Conservation (phyloP, 2,329 filamentous ascomycete genomes). For the Thermothelomyces thermophilus region DNA sequence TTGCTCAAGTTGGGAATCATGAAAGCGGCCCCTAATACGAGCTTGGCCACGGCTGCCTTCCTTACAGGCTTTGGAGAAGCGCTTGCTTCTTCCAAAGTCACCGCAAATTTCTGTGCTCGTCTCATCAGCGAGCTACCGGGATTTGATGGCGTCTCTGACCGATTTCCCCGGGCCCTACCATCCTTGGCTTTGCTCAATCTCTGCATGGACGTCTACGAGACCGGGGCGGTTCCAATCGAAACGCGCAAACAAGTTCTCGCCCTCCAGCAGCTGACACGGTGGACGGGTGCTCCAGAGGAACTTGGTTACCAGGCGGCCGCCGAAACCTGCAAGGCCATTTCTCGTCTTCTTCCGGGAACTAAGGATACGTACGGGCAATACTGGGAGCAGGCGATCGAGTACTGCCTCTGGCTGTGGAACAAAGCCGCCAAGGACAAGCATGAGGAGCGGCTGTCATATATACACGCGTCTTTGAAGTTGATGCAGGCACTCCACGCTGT, state of each 20-base stretch:
- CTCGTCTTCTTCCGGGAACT: constrained; percentile 63
- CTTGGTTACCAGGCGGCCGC: constrained; percentile 40
- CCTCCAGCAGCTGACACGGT: constrained; percentile 68
- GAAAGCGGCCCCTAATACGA: constrained; percentile 40
- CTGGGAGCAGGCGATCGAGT: constrained; percentile 63
- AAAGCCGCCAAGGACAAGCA: constrained; percentile 36
- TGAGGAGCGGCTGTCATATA: constrained; percentile 51
- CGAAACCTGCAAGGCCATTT: constrained; percentile 50
- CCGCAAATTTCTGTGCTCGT: constrained; percentile 51
- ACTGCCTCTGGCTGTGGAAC: constrained; percentile 53
- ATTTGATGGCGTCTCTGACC: constrained; percentile 27
- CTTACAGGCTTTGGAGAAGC: constrained; percentile 47
- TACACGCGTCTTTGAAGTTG: constrained; percentile 68
- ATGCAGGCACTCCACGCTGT: constrained; percentile 56
- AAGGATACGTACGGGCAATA: constrained; percentile 81
- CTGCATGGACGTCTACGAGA: constrained; percentile 45
- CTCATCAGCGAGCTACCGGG: constrained; percentile 55
- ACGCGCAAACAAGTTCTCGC: constrained; percentile 74
- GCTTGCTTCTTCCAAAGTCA: constrained; percentile 40
- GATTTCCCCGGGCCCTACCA: constrained; percentile 40
- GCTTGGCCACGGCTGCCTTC: constrained; percentile 44
- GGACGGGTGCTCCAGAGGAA: constrained; percentile 50
- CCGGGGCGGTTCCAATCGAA: constrained; percentile 48
- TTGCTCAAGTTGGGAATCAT: constrained; percentile 40
- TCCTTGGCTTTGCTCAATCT: constrained; percentile 50